Percentiles rank a stretch among this genome's conserved stretches.
phyloP scores from a whole-genome alignment of 208 protist species.

The Acanthamoeba polyphaga region DNA sequence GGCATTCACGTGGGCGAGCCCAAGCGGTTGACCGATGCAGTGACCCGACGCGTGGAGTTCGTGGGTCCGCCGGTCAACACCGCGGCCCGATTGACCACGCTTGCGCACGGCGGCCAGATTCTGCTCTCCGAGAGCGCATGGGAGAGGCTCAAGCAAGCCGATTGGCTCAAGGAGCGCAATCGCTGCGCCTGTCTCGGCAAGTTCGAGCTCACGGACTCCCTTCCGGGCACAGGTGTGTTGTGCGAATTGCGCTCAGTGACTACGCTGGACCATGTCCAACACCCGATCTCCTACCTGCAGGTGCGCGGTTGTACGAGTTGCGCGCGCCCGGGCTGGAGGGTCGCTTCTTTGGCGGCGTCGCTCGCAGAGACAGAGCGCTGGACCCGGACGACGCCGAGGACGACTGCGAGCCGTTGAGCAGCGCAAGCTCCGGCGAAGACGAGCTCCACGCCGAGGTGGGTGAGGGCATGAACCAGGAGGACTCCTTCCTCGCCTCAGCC shows the following conservation, averaged over 20 bases:
- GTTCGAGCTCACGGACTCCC: conserved; percentile 9
- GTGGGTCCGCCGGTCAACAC: neutral
- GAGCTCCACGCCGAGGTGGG: too few species aligned
- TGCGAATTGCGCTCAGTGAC: too few species aligned
- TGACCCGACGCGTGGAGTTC: conserved; percentile 33
- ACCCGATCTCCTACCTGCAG: neutral
- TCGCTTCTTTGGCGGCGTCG: conserved; percentile 58
- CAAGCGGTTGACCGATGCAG: neutral
- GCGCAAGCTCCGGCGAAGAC: too few species aligned
- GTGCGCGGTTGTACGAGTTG: conserved; percentile 25
- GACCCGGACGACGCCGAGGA: too few species aligned
- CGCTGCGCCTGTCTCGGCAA: neutral
- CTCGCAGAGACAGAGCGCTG: too few species aligned
- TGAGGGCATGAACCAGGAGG: neutral
- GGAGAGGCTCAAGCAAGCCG: too few species aligned
- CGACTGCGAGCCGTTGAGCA: too few species aligned
- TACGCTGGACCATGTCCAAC: too few species aligned
- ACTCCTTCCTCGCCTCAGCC: neutral
- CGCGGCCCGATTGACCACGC: neutral
- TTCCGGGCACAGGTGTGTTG: too few species aligned
- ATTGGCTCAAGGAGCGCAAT: conserved; percentile 65
- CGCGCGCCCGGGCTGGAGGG: neutral
- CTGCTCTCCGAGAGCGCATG: too few species aligned
- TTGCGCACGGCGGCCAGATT: conserved; percentile 48
- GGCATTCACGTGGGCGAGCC: conserved; percentile 59